Evolutionary conservation across 768 basidiomycete species (phyloP), one percentile per base, ranked within the genome.

Genomic region (Ramaria rubella): DNA sequence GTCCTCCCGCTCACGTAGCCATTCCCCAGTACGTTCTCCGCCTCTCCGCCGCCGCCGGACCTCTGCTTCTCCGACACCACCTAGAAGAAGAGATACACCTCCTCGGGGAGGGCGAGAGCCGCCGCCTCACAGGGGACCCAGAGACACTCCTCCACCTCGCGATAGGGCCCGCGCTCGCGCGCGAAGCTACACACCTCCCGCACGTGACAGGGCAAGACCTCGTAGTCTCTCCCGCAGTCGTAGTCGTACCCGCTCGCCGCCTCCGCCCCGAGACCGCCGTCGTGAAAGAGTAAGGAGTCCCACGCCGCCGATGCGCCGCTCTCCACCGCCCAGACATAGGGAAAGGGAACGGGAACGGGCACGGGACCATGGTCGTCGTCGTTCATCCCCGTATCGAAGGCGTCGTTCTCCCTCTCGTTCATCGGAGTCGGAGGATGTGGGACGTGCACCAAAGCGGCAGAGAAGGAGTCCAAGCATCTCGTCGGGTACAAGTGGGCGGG

Each of bases 221-320:
- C 80, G 81, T 45, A 83, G 81, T 64, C 86, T 83, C 0, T 81
- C 73, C 21, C 60, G 30, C 15, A 66, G 63, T 42, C 69, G 69
- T 48, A 68, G 64, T 29, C 59, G 46, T 11, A 63, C 61, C 50
- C 58, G 63, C 8, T 68, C 72, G 2, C 60, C 63, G 40, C 27
- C 49, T 4, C 15, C 49, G 56, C 29, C 46, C 8, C 19, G 21
- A n/a, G 38, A 31, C 42, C 38, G 51, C 21, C 6, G 12, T 33
- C 26, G 51, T 4, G 51, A 33, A 15, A 5, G 51, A 26, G 23
- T 4, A 1, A 33, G 31, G 5, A 26, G 30, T 38, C 44, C 46
- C 19, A 36, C 40, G 26, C 57, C 33, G 19, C 33, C 26, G 7
- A 38, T 30, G 30, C 44, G 45, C 31, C 59, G 58, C 21, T 52